phyloP scores from a whole-genome alignment of 2,329 filamentous ascomycete species.

The Orbilia oligospora region DNA sequence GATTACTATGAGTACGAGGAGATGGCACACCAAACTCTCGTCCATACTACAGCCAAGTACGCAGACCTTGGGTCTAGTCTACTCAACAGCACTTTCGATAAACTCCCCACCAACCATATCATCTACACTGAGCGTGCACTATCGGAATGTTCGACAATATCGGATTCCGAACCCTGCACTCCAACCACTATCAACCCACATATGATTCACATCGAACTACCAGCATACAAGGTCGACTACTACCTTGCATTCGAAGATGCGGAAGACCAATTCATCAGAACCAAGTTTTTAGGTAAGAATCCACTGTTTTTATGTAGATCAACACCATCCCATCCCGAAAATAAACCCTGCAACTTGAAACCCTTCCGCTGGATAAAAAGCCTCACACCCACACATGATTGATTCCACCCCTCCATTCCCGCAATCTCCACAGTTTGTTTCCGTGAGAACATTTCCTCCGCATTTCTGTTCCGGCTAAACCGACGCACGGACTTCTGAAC shows the following conservation, averaged over 20 bases:
- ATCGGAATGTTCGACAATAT: conserved; percentile 38
- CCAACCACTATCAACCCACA: conserved; percentile 38
- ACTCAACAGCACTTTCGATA: conserved; percentile 45
- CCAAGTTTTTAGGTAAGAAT: conserved; percentile 56
- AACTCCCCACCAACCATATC: conserved; percentile 39
- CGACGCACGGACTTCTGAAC: conserved; percentile 51
- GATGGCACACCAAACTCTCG: conserved; percentile 44
- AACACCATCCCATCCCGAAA: conserved; percentile 36
- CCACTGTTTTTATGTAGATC: conserved; percentile 16
- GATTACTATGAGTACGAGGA: conserved; percentile 59
- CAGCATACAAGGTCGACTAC: conserved; percentile 58
- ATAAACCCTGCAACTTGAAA: conserved; percentile 40
- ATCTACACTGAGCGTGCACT: conserved; percentile 47
- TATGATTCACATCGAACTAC: conserved; percentile 59
- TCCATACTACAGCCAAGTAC: conserved; percentile 43
- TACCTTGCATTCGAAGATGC: conserved; percentile 52
- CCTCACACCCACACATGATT: conserved; percentile 50
- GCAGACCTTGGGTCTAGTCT: conserved; percentile 53
- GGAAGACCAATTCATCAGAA: conserved; percentile 54
- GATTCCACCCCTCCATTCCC: conserved; percentile 40
- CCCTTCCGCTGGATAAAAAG: conserved; percentile 48
- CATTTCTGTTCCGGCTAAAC: conserved; percentile 56
- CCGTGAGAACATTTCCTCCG: conserved; percentile 47
- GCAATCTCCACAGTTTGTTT: conserved; percentile 50
- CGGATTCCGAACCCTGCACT: conserved; percentile 47